A percentile compares a stretch with the other conserved stretches of the same genome.
Evolutionary conservation across 192 early-diverging fungal genomes (phyloP).

Genomic region (Gaertneriomyces sp.): DNA sequence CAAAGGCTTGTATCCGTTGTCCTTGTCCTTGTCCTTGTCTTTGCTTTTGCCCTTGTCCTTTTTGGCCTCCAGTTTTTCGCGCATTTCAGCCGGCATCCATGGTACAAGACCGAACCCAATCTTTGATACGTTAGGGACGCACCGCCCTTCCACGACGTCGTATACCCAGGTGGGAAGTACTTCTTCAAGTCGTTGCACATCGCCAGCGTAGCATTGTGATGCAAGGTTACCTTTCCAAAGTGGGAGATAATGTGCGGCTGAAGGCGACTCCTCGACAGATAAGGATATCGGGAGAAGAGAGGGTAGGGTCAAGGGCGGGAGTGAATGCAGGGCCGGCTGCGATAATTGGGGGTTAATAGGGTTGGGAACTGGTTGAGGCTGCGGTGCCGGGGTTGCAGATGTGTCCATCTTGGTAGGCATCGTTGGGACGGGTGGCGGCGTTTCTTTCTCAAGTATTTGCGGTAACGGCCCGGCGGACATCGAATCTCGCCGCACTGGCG

Average conservation of each 20-base stretch:
- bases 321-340: background rate
- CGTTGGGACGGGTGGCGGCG: background rate
- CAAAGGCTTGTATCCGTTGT: background rate
- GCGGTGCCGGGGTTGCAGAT: background rate
- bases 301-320: constrained; percentile 62
- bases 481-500: background rate
- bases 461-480: too few species aligned
- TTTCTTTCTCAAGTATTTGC: background rate
- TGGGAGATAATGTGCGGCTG: constrained; percentile 68
- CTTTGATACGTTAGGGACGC: constrained; percentile 66
- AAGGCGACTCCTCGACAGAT: constrained; percentile 66
- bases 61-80: constrained; percentile 40
- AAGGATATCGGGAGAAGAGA: constrained; percentile 66
- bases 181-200: constrained; percentile 52
- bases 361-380: background rate
- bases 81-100: constrained; percentile 55
- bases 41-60: constrained; percentile 29
- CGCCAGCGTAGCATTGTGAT: constrained; percentile 24
- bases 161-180: constrained; percentile 81
- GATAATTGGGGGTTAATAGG: background rate
- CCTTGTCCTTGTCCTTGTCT: constrained; percentile 17
- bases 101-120: constrained; percentile 83
- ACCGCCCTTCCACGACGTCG: constrained; percentile 60
- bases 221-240: constrained; percentile 67
- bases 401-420: background rate